Evolutionary conservation across 2,329 filamentous ascomycete species (phyloP).

Genomic region (Trematosphaeria pertusa): DNA sequence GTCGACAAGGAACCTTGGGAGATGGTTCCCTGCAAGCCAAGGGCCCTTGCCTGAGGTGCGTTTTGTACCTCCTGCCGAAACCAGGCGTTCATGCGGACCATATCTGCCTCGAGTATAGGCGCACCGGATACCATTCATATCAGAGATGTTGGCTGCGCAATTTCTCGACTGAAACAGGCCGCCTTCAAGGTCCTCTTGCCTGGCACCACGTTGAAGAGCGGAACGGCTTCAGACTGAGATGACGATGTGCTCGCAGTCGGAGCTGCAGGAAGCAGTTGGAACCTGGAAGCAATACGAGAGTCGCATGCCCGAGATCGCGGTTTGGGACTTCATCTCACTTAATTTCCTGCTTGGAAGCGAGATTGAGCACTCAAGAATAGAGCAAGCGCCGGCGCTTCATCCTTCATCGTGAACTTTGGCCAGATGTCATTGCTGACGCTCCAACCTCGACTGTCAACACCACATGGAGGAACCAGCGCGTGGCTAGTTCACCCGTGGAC

Average conservation of each 20-base stretch:
- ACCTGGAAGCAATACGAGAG: too few species aligned
- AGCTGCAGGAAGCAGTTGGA: too few species aligned
- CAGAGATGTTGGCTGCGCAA: background rate
- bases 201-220: too few species aligned
- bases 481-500: too few species aligned
- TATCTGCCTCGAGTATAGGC: conserved; percentile 4
- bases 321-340: conserved; percentile 6
- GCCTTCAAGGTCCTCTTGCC: background rate
- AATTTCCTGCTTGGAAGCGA: conserved; percentile 9
- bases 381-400: background rate
- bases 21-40: background rate
- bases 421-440: conserved; percentile 1
- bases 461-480: too few species aligned
- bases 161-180: conserved; percentile 7
- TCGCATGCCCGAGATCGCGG: too few species aligned
- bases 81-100: conserved; percentile 13
- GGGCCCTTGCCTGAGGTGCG: background rate
- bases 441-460: too few species aligned
- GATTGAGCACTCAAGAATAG: conserved; percentile 2
- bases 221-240: too few species aligned
- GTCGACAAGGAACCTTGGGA: background rate
- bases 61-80: conserved; percentile 10
- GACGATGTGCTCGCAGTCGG: too few species aligned
- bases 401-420: background rate
- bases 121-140: conserved; percentile 4